phyloP scores from a whole-genome alignment of 2,329 filamentous ascomycete genomes.

The Phyllachora maydis region DNA sequence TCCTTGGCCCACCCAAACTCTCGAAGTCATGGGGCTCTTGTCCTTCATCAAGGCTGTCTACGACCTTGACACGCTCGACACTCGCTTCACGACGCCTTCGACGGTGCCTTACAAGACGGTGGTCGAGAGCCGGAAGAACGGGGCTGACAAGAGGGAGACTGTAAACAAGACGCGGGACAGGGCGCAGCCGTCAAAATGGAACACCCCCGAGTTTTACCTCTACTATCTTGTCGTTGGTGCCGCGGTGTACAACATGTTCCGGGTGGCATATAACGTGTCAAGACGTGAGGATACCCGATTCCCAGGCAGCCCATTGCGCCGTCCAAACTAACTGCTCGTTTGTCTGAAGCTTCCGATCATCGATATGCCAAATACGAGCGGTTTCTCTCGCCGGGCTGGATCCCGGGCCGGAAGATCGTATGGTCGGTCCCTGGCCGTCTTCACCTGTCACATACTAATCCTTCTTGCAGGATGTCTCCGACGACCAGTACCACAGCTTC shows the following conservation, averaged over 20 bases:
- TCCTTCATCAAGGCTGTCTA: slow-evolving; percentile 32
- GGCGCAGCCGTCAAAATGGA: slow-evolving; percentile 55
- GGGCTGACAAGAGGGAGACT: slow-evolving; percentile 16
- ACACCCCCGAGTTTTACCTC: slow-evolving; percentile 63
- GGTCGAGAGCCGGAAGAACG: slow-evolving; percentile 26
- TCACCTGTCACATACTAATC: slow-evolving; percentile 1
- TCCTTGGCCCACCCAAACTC: too few species aligned
- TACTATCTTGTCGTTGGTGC: slow-evolving; percentile 53
- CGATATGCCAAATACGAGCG: slow-evolving; percentile 56
- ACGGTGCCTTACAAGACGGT: slow-evolving; percentile 42
- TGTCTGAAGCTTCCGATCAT: slow-evolving; percentile 64
- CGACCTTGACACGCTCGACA: slow-evolving; percentile 21
- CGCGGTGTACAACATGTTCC: slow-evolving; percentile 73
- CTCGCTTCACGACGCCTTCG: slow-evolving; percentile 39
- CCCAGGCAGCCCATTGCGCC: too few species aligned
- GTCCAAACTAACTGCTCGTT: too few species aligned
- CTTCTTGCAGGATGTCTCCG: slow-evolving; percentile 59
- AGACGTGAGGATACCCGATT: too few species aligned
- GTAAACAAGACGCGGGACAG: slow-evolving; percentile 19
- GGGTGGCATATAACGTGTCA: slow-evolving; percentile 71
- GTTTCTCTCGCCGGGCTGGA: slow-evolving; percentile 66
- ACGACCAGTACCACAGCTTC: slow-evolving; percentile 72
- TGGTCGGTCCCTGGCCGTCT: slow-evolving; percentile 10
- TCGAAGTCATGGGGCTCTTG: slow-evolving; percentile 8
- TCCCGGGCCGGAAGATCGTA: slow-evolving; percentile 77